Evolutionary conservation across 1,284 basidiomycete species (phyloP).

Genomic region (Ustanciosporium gigantosporum): DNA sequence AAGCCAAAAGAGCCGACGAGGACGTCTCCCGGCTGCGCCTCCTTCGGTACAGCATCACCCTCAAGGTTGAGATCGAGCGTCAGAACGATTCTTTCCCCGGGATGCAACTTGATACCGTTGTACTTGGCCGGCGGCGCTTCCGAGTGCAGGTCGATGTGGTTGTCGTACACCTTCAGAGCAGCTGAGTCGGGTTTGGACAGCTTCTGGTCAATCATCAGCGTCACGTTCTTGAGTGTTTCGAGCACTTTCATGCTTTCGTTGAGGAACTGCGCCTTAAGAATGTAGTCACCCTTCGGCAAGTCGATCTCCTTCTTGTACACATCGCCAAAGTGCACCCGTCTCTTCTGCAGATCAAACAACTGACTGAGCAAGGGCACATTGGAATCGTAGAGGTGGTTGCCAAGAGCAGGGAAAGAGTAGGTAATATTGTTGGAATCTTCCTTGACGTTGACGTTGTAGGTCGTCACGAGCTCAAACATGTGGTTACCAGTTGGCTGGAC

Average conservation of each 20-base stretch:
- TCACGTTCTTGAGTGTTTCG: constrained; percentile 51
- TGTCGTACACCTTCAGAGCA: constrained; percentile 53
- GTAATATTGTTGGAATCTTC: constrained; percentile 53
- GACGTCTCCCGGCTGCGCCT: constrained; percentile 57
- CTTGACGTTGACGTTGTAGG: constrained; percentile 54
- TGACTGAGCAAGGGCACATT: constrained; percentile 57
- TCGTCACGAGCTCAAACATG: constrained; percentile 58
- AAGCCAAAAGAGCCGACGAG: constrained; percentile 57
- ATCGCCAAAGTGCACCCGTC: constrained; percentile 55
- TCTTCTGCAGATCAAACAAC: constrained; percentile 55
- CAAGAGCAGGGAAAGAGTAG: constrained; percentile 48
- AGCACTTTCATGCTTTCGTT: constrained; percentile 53
- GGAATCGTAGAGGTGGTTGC: constrained; percentile 60
- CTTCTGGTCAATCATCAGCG: constrained; percentile 56
- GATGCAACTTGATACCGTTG: constrained; percentile 54
- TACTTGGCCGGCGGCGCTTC: constrained; percentile 42
- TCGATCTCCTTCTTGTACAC: constrained; percentile 60
- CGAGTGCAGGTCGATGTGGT: constrained; percentile 58
- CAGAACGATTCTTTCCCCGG: constrained; percentile 55
- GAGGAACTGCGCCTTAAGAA: constrained; percentile 54
- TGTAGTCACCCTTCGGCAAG: constrained; percentile 59
- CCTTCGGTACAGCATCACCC: constrained; percentile 57
- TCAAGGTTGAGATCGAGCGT: constrained; percentile 55
- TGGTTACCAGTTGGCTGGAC: constrained; percentile 54
- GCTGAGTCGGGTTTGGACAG: constrained; percentile 57